Evolutionary conservation across 2,329 filamentous ascomycete species (phyloP).

Genomic region (Aspergillus nomiae): DNA sequence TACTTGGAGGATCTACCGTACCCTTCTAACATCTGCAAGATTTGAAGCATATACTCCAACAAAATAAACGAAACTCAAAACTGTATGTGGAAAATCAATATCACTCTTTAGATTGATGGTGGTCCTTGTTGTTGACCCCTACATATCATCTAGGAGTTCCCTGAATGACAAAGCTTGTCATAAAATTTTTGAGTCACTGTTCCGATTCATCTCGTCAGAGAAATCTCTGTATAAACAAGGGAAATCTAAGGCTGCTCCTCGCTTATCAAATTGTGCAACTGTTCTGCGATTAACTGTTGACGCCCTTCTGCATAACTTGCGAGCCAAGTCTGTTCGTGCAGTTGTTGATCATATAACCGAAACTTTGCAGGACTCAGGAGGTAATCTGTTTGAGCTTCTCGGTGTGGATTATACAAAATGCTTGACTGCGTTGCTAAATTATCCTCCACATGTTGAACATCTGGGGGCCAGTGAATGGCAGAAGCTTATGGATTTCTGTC

Average conservation of each 20-base stretch:
- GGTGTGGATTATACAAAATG: slow-evolving; percentile 77
- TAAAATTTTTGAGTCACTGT: slow-evolving; percentile 77
- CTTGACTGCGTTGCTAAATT: slow-evolving; percentile 68
- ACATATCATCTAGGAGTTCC: slow-evolving; percentile 32
- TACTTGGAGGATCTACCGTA: not conserved
- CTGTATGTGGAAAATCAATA: slow-evolving; percentile 30
- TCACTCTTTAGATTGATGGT: not conserved
- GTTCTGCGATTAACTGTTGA: slow-evolving; percentile 73
- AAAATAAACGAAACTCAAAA: slow-evolving; percentile 49
- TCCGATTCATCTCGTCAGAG: slow-evolving; percentile 70
- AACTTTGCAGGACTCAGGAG: slow-evolving; percentile 64
- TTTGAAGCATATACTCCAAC: slow-evolving; percentile 58
- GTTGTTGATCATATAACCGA: slow-evolving; percentile 82
- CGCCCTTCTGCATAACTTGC: slow-evolving; percentile 68
- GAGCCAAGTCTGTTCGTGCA: slow-evolving; percentile 74
- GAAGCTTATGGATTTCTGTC: slow-evolving; percentile 69
- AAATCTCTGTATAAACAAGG: slow-evolving; percentile 64
- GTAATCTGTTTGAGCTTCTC: slow-evolving; percentile 68
- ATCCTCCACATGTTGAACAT: slow-evolving; percentile 78
- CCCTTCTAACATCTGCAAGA: slow-evolving; percentile 38
- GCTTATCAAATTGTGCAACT: slow-evolving; percentile 69
- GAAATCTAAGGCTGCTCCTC: slow-evolving; percentile 54
- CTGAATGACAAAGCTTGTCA: slow-evolving; percentile 80
- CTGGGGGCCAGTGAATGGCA: slow-evolving; percentile 71
- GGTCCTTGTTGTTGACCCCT: slow-evolving; percentile 15